Percentiles rank a stretch among this genome's conserved stretches.
phyloP scores from a whole-genome alignment of 805 yeast species.

The Yarrowia sp. region DNA sequence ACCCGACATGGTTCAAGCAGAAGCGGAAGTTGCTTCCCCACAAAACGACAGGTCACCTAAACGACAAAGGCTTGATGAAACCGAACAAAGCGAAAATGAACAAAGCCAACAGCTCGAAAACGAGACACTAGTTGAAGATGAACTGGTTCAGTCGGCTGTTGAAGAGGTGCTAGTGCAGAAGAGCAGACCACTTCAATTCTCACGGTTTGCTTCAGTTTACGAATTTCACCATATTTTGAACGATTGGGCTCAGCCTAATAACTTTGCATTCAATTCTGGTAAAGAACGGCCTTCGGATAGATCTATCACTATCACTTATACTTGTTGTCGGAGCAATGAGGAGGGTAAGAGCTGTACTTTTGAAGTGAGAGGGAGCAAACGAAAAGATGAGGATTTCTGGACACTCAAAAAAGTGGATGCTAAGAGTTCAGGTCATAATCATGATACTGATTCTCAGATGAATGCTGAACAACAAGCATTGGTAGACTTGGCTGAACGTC shows the following conservation, averaged over 20 bases:
- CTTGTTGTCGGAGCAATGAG: background rate
- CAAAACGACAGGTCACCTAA: no score
- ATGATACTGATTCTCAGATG: background rate
- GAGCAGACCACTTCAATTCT: background rate
- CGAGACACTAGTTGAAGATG: no score
- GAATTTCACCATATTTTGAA: slow-evolving; percentile 15
- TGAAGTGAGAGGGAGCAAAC: background rate
- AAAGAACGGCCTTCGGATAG: background rate
- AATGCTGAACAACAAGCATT: background rate
- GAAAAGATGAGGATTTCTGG: slow-evolving; percentile 20
- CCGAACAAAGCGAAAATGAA: no score
- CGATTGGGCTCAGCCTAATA: background rate
- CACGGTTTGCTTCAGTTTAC: background rate
- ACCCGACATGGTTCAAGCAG: no score
- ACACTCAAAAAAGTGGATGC: background rate
- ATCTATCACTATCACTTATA: background rate
- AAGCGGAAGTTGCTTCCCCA: no score
- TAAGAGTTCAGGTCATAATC: background rate
- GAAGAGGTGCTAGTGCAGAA: no score
- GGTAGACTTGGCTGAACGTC: background rate
- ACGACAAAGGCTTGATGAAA: no score
- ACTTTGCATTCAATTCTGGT: background rate
- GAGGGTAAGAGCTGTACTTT: background rate
- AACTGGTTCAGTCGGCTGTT: no score
- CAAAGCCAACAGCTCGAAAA: no score